Base-by-base conservation (phyloP, 371 early-diverging fungal species). In the Mucor indicus region DNA sequence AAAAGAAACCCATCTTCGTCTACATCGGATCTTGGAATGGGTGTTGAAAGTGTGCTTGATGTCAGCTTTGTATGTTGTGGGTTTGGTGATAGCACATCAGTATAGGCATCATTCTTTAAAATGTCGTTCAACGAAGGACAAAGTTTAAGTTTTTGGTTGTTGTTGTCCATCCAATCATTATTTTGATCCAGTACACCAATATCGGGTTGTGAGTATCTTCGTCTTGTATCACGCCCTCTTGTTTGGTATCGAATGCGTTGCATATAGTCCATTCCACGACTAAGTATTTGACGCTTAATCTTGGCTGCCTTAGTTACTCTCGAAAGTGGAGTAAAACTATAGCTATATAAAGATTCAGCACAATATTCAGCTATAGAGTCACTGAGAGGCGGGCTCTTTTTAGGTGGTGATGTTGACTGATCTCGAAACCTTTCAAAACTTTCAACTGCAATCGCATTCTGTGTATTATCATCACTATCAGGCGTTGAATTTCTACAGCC, bases 251-350 rank as follows among this genome's bases (percentile, higher is more conserved):
- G 59, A 38, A 79, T 70, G 33, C 70, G 74, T 44, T 77, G 77
- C 69, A 79, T 76, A 56, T 76, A 71, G 52, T 81, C 81, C 50
- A 79, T 68, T 7, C 76, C 77, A 30, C 75, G 67, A 38, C 55
- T 75, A 38, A 79, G 55, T 25, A 66, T 61, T 44, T 70, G 69
- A 20, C 68, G 58, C 30, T 70, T 65, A 31, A 62, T 72, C 37
- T 65, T 71, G 1, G 66, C 57, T 16, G 63, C 60, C 46, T 57
- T 50, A 43, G 57, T 62, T 17, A 72, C 69, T 17, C 69, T 65
- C 15, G 67, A 60, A 7, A 72, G 55, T 11, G 66, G 68, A 1
- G 76, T 72, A 53, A 81, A 81, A n/a, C 80, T 79, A 50, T 68
- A 81, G 20, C 80, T 80, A 42, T 81, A 79, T 1, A 83, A 44